Conservation (phyloP, 2,329 filamentous ascomycete species). For the Calonectria henricotiae region DNA sequence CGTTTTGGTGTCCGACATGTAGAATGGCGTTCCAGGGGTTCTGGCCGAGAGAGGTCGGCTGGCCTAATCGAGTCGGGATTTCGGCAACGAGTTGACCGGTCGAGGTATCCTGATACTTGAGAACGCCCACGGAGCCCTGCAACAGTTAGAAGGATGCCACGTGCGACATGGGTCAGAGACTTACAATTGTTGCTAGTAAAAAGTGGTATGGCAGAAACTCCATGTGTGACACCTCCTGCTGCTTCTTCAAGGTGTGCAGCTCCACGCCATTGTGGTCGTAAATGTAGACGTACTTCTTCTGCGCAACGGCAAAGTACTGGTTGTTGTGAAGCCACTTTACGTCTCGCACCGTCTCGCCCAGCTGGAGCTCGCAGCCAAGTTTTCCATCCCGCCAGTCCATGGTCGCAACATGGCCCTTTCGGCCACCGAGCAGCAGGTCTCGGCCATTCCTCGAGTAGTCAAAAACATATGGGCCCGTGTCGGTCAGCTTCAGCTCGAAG, state of each 20-base stretch:
- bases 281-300: slow-evolving; percentile 97
- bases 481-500: slow-evolving; percentile 88
- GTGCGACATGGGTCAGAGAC: slow-evolving; percentile 53
- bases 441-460: slow-evolving; percentile 94
- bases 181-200: slow-evolving; percentile 86
- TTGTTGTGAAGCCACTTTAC: slow-evolving; percentile 95
- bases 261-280: slow-evolving; percentile 95
- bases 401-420: slow-evolving; percentile 94
- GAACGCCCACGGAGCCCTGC: slow-evolving; percentile 83
- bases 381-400: slow-evolving; percentile 98
- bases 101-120: slow-evolving; percentile 96
- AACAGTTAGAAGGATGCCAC: slow-evolving; percentile 41
- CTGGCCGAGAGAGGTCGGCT: slow-evolving; percentile 86
- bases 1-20: slow-evolving; percentile 95
- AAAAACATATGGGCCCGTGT: slow-evolving; percentile 88
- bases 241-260: slow-evolving; percentile 91
- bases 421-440: slow-evolving; percentile 86
- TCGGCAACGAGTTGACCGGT: slow-evolving; percentile 92
- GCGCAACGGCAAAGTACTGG: slow-evolving; percentile 93
- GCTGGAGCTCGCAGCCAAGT: slow-evolving; percentile 90
- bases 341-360: slow-evolving; percentile 92
- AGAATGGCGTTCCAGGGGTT: slow-evolving; percentile 95
- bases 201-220: slow-evolving; percentile 98
- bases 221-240: slow-evolving; percentile 92
- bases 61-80: slow-evolving; percentile 86